Percentiles rank a stretch among this genome's conserved stretches.
Conservation (phyloP, 2,329 filamentous ascomycete genomes). For the Colletotrichum tamarilloi region DNA sequence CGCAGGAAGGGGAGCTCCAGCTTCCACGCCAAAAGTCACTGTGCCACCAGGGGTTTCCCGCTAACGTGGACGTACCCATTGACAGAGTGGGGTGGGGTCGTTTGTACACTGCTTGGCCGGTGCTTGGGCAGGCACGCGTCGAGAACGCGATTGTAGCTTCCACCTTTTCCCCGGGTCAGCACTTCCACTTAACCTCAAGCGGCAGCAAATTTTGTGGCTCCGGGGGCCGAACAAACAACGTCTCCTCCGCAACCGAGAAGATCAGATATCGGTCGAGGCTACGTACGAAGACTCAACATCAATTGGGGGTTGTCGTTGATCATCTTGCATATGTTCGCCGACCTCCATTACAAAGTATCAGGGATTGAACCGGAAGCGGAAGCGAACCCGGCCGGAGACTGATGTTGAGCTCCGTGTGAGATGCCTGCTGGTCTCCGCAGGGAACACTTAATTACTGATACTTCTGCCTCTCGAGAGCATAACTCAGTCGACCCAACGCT, state of each 20-base stretch:
- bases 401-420: neutral
- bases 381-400: neutral
- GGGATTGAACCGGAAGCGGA: neutral
- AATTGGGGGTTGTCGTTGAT: neutral
- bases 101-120: neutral
- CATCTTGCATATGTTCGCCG: neutral
- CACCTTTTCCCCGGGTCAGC: neutral
- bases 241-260: conserved; percentile 7
- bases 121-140: conserved; percentile 17
- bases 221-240: neutral
- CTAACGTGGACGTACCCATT: conserved; percentile 10
- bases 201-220: conserved; percentile 7
- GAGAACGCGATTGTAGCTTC: conserved; percentile 24
- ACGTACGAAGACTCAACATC: neutral
- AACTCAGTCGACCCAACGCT: neutral
- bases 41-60: conserved; percentile 15
- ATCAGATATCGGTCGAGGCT: neutral
- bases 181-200: conserved; percentile 22
- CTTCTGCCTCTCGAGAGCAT: neutral
- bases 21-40: neutral
- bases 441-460: neutral
- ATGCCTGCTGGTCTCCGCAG: neutral
- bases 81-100: conserved; percentile 22
- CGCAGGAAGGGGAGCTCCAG: conserved; percentile 11
- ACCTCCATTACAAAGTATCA: neutral